Base-by-base conservation (phyloP, 345 rosid genomes). In the Angophora floribunda region DNA sequence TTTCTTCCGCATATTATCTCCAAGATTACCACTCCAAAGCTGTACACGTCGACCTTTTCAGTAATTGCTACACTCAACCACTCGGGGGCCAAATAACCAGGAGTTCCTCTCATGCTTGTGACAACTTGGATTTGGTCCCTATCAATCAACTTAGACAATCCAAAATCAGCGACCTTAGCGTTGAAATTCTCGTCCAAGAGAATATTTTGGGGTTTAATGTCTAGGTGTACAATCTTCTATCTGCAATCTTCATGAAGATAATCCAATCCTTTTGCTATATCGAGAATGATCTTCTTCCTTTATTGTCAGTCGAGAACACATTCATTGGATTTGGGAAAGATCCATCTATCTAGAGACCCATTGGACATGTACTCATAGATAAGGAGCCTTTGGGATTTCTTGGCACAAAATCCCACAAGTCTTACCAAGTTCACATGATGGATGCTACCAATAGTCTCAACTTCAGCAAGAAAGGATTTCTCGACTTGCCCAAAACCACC, bases 401-500 rank as follows among this genome's bases (percentile, higher is more conserved):
- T 89, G 6, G 80, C 89, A 86, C 92, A 90, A 59, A 88, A 92
- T 24, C 93, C 93, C 41, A 90, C 6, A 45, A 92, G 85, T 59
- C 89, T 90, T 59, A 87, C 92, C 80, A 92, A 86, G 87, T 87
- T 91, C 21, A 91, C 44, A 85, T 92, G 93, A 85, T 92, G 93
- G 17, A 91, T 61, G 26, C 87, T 57, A 21, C 93, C 90, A 21
- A 90, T 89, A 21, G 92, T 88, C 91, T 91, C 88, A n/a, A 92
- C 91, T 88, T 91, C 92, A 2, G 92, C 93, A 51, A 89, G 59
- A 86, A 91, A 91, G 7, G 88, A 87, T 63, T 87, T 87, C 59
- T 89, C 88, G 8, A 88, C 78, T 41, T 90, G 89, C n/a, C 88
- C 78, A 6, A 87, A 87, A 32, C 90, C 86, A 52, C 89, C 88